Conservation (phyloP, 148 eudicot genomes). For the Diospyros kaki region DNA sequence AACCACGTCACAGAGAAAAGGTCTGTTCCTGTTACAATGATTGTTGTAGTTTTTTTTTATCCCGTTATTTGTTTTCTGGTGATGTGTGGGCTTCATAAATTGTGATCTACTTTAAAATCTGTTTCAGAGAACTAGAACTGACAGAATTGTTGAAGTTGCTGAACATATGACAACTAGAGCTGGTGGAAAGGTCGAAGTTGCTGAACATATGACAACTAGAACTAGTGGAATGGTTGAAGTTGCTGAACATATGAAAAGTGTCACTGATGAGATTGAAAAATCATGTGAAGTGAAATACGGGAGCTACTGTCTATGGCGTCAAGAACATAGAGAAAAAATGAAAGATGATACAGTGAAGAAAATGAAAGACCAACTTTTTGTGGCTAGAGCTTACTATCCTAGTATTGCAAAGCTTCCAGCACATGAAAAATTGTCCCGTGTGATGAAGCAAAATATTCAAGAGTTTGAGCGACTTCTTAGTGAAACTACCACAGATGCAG, state of each 20-base stretch:
- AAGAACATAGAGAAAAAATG: slow-evolving; percentile 66
- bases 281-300: slow-evolving; percentile 77
- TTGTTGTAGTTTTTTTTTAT: slow-evolving; percentile 9
- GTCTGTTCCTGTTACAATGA: slow-evolving; percentile 24
- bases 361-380: slow-evolving; percentile 84
- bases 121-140: slow-evolving; percentile 38
- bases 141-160: slow-evolving; percentile 22
- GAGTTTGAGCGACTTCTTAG: slow-evolving; percentile 89
- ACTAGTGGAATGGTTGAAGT: slow-evolving; percentile 23
- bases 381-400: slow-evolving; percentile 96
- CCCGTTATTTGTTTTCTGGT: background rate
- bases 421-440: slow-evolving; percentile 70
- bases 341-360: slow-evolving; percentile 67
- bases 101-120: background rate
- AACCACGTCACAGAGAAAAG: slow-evolving; percentile 24
- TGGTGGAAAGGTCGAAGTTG: slow-evolving; percentile 30
- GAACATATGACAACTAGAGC: slow-evolving; percentile 16
- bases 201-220: slow-evolving; percentile 29
- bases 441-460: slow-evolving; percentile 89
- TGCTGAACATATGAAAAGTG: slow-evolving; percentile 18
- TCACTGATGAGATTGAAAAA: slow-evolving; percentile 47
- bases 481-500: slow-evolving; percentile 75
- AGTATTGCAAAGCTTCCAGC: slow-evolving; percentile 90
- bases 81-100: background rate
- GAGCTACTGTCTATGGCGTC: slow-evolving; percentile 92